Evolutionary conservation across 331 rosid genomes (phyloP), one percentile per base, ranked within the genome.

Genomic region (Pyracantha coccinea): DNA sequence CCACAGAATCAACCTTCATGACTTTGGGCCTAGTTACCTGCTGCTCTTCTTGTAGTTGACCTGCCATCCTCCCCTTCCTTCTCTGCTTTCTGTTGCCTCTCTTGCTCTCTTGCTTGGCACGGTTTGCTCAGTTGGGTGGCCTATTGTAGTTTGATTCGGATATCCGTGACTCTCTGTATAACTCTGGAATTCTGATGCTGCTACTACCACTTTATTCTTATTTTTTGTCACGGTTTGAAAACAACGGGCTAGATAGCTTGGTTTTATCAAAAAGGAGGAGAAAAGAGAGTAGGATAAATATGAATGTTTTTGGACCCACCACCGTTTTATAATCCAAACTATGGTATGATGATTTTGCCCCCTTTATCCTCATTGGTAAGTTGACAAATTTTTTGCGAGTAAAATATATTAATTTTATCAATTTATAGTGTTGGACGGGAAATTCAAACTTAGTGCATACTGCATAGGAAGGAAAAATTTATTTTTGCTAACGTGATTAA

Each of bases 1-100:
- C 92, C 81, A 84, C 28, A 28, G 97, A 87, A 53, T 86, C 92
- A 60, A 95, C 84, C 65, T 84, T 83, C 23, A 87, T 82, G 53
- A 84, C 97, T 83, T 59, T 84, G 2, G 97, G 11, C 67, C 76
- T 80, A 47, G 5, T 10, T 1, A 9, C 68, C 72, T 75, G 80
- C 72, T 74, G 83, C 66, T 82, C 91, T 38, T 54, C 59, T 19
- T 12, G 44, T 21, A 21, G 47, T 3, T 69, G 81, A 25, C 28
- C 69, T 69, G 85, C 95, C 96, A 88, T 88, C 81, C 50, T 53
- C 77, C 77, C 25, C 76, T 75, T 45, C 35, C 62, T 31, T 32
- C 27, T 75, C 59, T 27, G 52, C 33, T 25, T 38, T 57, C 66
- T 38, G 44, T 35, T 35, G 44, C 44, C n/a, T 8, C 6, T 4